phyloP scores from a whole-genome alignment of 495 filamentous ascomycete genomes.

The Neurospora sp. region DNA sequence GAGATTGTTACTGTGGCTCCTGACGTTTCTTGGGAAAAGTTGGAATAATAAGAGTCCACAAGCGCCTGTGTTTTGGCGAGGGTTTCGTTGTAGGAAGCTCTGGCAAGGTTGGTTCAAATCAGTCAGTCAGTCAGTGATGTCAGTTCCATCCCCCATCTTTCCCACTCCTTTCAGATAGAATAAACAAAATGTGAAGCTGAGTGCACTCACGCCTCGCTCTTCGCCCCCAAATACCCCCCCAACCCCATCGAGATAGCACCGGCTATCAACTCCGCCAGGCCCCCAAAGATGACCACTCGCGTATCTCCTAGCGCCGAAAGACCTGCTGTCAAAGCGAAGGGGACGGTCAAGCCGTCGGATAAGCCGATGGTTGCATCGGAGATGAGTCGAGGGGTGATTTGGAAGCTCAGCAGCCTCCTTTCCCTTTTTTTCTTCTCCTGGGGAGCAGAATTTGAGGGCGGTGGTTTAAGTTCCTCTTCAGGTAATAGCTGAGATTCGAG shows the following conservation, averaged over 20 bases:
- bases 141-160: neutral
- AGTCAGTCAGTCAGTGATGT: neutral
- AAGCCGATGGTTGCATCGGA: slow-evolving; percentile 46
- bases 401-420: slow-evolving; percentile 1
- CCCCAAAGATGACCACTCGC: slow-evolving; percentile 51
- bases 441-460: neutral
- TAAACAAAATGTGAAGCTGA: neutral
- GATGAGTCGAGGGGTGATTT: slow-evolving; percentile 19
- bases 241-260: slow-evolving; percentile 59
- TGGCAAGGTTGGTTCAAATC: neutral
- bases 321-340: slow-evolving; percentile 51
- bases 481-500: neutral
- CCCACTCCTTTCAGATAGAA: neutral
- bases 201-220: slow-evolving; percentile 24
- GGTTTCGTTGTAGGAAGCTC: slow-evolving; percentile 12
- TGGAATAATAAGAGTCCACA: neutral
- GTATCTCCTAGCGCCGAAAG: slow-evolving; percentile 45
- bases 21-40: neutral
- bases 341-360: slow-evolving; percentile 51
- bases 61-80: slow-evolving; percentile 2
- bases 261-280: slow-evolving; percentile 55
- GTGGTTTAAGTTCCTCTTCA: slow-evolving; percentile 4
- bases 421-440: neutral
- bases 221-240: slow-evolving; percentile 48
- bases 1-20: neutral